These are phyloP conservation scores for Dothistroma pini DNA, from an alignment of 2,329 filamentous ascomycete genomes.

Conservation along the genomic window DNA sequence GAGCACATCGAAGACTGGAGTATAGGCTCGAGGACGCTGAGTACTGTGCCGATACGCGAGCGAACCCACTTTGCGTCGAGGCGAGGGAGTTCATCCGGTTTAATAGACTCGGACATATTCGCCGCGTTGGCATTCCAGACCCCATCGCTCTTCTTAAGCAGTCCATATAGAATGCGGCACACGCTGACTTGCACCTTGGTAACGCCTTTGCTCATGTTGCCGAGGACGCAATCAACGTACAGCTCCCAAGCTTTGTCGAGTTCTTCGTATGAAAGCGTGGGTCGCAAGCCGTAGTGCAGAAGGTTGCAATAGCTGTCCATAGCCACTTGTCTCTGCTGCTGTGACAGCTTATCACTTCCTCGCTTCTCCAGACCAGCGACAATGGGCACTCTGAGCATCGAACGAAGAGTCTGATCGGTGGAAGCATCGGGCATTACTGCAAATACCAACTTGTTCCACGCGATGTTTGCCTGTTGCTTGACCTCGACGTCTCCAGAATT, in stretches of 20 bases:
- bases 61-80: conserved; percentile 86
- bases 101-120: conserved; percentile 48
- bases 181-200: conserved; percentile 57
- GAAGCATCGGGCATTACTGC: conserved; percentile 62
- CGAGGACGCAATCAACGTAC: conserved; percentile 64
- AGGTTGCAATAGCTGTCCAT: conserved; percentile 75
- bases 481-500: conserved; percentile 70
- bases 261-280: conserved; percentile 61
- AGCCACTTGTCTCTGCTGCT: conserved; percentile 52
- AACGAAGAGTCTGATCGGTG: conserved; percentile 54
- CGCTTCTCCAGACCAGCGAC: conserved; percentile 65
- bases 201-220: conserved; percentile 50
- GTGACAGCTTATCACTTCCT: conserved; percentile 48
- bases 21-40: conserved; percentile 57
- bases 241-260: conserved; percentile 76
- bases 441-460: conserved; percentile 83
- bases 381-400: conserved; percentile 66
- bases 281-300: conserved; percentile 77
- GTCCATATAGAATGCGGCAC: conserved; percentile 66
- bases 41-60: conserved; percentile 62
- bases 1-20: conserved; percentile 50
- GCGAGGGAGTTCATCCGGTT: conserved; percentile 72
- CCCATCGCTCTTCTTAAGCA: conserved; percentile 60
- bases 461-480: conserved; percentile 72
- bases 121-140: conserved; percentile 75